Evolutionary conservation across 192 early-diverging fungal species (phyloP).

Genomic region (Pilaira anomala): DNA sequence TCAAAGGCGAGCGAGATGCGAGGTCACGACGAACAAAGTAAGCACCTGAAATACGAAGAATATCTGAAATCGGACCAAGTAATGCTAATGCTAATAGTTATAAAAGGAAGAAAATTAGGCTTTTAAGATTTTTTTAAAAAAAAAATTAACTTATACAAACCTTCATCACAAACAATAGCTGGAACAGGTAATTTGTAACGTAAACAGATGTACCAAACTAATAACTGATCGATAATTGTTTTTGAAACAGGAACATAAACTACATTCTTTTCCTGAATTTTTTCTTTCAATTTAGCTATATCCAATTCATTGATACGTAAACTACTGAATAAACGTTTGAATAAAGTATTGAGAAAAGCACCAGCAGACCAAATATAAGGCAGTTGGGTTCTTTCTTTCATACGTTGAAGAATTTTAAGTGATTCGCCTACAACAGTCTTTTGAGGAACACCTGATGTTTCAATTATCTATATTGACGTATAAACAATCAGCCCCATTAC

Average conservation of each 20-base stretch:
- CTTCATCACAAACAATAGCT: constrained; percentile 38
- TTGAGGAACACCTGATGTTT: constrained; percentile 38
- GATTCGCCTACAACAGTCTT: constrained; percentile 37
- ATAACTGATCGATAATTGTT: constrained; percentile 33
- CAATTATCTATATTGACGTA: constrained; percentile 24
- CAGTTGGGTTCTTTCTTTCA: constrained; percentile 37
- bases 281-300: constrained; percentile 23
- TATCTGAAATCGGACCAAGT: constrained; percentile 36
- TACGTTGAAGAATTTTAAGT: constrained; percentile 29
- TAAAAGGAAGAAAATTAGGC: not conserved
- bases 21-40: constrained; percentile 34
- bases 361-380: constrained; percentile 43
- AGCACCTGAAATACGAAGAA: constrained; percentile 35
- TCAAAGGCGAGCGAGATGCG: constrained; percentile 30
- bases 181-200: constrained; percentile 38
- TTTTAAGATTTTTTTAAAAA: not conserved
- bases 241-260: constrained; percentile 41
- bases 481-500: not conserved
- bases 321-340: constrained; percentile 30
- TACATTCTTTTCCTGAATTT: constrained; percentile 33
- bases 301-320: constrained; percentile 28
- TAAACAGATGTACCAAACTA: constrained; percentile 39
- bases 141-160: constrained; percentile 1
- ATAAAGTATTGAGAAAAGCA: constrained; percentile 27
- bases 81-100: constrained; percentile 27